A percentile compares a stretch with the other conserved stretches of the same genome.
These are phyloP conservation scores for Gaultheria prostrata DNA, from an alignment of 148 eudicot genomes.

Conservation along the genomic window DNA sequence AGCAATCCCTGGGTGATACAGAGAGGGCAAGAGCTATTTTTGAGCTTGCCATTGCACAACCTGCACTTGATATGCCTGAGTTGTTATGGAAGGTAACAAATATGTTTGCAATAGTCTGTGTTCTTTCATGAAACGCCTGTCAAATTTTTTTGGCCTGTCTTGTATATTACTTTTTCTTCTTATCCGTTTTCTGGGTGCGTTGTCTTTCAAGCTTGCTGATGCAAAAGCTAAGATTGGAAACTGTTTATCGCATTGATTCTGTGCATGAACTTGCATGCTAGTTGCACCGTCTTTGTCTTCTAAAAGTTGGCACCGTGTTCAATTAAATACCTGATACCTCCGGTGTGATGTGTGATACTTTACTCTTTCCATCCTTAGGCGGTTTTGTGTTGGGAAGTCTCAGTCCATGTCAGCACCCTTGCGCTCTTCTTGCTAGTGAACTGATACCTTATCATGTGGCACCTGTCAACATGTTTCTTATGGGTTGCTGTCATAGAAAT, in stretches of 20 bases:
- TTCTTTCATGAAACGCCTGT: not conserved
- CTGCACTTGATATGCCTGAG: conserved; percentile 93
- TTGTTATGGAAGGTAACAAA: conserved; percentile 81
- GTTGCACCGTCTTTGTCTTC: not conserved
- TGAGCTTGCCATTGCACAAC: conserved; percentile 94
- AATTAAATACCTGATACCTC: not conserved
- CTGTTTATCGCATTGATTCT: not conserved
- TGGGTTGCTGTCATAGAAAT: conserved; percentile 1
- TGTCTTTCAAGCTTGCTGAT: not conserved
- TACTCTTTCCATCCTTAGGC: not conserved
- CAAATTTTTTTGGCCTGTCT: not conserved
- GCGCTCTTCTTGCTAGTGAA: not conserved
- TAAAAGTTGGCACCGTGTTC: not conserved
- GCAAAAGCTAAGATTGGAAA: not conserved
- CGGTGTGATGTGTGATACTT: not conserved
- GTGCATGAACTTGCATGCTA: not conserved
- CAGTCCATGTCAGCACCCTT: not conserved
- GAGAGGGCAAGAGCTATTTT: conserved; percentile 84
- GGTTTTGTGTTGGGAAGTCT: not conserved
- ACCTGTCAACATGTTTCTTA: not conserved
- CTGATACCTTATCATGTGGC: not conserved
- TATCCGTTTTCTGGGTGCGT: not conserved
- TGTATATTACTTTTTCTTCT: not conserved
- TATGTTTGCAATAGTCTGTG: not conserved
- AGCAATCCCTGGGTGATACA: conserved; percentile 78